phyloP scores from a whole-genome alignment of 2,329 filamentous ascomycete species.

The Monilinia fructigena region DNA sequence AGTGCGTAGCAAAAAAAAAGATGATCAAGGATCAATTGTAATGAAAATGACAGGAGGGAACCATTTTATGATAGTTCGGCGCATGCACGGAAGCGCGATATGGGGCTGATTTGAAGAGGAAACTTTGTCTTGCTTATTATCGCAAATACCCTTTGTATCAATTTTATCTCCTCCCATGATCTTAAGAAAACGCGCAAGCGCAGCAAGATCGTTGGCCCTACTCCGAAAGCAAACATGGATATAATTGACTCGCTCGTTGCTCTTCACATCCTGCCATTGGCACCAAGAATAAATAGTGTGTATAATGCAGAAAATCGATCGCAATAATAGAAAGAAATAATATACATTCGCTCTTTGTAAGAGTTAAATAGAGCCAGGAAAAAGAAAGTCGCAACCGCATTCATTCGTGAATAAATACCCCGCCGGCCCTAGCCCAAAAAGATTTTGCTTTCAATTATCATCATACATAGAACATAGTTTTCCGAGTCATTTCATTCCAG shows the following conservation, averaged over 20 bases:
- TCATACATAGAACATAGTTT: conserved; percentile 20
- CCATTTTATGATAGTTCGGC: too few relatives aligned
- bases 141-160: too few relatives aligned
- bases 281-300: background rate
- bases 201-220: background rate
- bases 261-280: background rate
- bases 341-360: background rate
- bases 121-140: too few relatives aligned
- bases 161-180: background rate
- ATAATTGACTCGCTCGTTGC: background rate
- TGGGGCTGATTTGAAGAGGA: too few relatives aligned
- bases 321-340: conserved; percentile 4
- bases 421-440: conserved; percentile 16
- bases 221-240: background rate
- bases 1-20: background rate
- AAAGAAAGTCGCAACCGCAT: conserved; percentile 3
- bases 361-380: background rate
- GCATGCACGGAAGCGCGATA: too few relatives aligned
- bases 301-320: background rate
- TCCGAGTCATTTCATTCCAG: conserved; percentile 7
- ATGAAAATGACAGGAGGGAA: too few relatives aligned
- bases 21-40: background rate
- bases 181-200: background rate
- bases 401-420: conserved; percentile 7
- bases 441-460: conserved; percentile 16